These are phyloP conservation scores for Kondoa subrosea DNA, from an alignment of 768 basidiomycete genomes.

Conservation along the genomic window DNA sequence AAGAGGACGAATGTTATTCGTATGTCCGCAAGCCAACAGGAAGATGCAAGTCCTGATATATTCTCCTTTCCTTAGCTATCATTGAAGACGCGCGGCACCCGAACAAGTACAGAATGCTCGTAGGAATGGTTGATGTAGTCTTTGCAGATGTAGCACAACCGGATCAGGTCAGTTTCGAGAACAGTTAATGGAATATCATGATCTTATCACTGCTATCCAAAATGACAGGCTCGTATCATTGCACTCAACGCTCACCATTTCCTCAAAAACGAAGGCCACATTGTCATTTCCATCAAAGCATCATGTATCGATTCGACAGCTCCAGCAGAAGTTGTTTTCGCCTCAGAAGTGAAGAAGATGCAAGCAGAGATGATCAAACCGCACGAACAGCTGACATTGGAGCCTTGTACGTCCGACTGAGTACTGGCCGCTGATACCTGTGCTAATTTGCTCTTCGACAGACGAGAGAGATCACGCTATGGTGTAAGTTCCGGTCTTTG, in stretches of 20 bases:
- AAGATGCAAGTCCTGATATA: not conserved
- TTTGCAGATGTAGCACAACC: conserved; percentile 98
- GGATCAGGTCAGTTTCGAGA: conserved; percentile 85
- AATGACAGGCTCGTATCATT: conserved; percentile 54
- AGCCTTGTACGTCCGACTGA: too few relatives aligned
- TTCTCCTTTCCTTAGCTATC: conserved; percentile 45
- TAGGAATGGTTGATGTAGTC: conserved; percentile 88
- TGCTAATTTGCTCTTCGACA: too few relatives aligned
- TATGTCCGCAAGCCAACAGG: conserved; percentile 43
- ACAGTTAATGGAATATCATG: conserved; percentile 45
- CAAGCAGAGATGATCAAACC: conserved; percentile 72
- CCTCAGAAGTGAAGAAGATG: conserved; percentile 64
- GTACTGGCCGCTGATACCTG: too few relatives aligned
- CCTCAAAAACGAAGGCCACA: conserved; percentile 81
- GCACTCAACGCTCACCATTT: conserved; percentile 81
- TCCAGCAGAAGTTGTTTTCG: conserved; percentile 75
- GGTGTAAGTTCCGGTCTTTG: conserved; percentile 14
- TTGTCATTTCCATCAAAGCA: conserved; percentile 95
- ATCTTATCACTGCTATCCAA: conserved; percentile 31
- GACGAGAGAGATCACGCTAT: conserved; percentile 34
- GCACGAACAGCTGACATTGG: conserved; percentile 83
- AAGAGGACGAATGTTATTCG: conserved; percentile 98
- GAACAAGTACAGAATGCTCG: conserved; percentile 89
- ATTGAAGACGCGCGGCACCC: conserved; percentile 94
- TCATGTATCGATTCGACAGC: conserved; percentile 96